Evolutionary conservation across 148 eudicot genomes (phyloP), one percentile per base, ranked within the genome.

Genomic region (Talinum fruticosum): DNA sequence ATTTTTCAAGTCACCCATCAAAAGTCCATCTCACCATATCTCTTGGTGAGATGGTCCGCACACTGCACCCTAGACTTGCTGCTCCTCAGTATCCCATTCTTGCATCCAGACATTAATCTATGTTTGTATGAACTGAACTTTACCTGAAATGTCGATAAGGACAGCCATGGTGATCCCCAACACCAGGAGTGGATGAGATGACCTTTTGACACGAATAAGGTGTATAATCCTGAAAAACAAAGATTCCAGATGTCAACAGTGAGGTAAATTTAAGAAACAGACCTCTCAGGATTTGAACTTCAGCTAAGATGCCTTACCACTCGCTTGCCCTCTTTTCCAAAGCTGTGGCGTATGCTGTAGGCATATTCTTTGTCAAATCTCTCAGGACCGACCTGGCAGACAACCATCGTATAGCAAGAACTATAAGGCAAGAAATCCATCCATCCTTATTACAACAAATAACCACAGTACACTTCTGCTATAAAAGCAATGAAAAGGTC

Each of bases 131-230:
- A 53, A 71, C 30, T 18, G 29, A 72, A 59, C 76, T 74, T n/a
- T 36, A 96, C 99, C 97, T 96, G 91, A 96, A 96, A 85, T 96
- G 98, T n/a, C 98, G 97, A 85, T 88, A 96, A 19, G 99, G 99
- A 71, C 99, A 96, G 49, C 99, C 99, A 83, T 96, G 99, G 76
- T 91, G 93, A 87, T 96, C 99, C 68, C 99, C 99, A 79, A 89
- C 96, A 78, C 98, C 89, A 21, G 98, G 98, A 66, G 92, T 87
- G 72, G 85, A 82, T 57, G 87, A 85, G 82, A 92, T 92, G 78
- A 92, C 71, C 78, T 90, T 92, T 79, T 92, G 94, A 81, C 97
- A 92, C 38, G 97, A 92, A 82, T 86, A 92, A 73, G 97, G 94
- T 29, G 97, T 88, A 72, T 90, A 92, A 80, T 90, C 97, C 97